Base-by-base conservation (phyloP, 768 basidiomycete species). In the Kwoniella sp. region DNA sequence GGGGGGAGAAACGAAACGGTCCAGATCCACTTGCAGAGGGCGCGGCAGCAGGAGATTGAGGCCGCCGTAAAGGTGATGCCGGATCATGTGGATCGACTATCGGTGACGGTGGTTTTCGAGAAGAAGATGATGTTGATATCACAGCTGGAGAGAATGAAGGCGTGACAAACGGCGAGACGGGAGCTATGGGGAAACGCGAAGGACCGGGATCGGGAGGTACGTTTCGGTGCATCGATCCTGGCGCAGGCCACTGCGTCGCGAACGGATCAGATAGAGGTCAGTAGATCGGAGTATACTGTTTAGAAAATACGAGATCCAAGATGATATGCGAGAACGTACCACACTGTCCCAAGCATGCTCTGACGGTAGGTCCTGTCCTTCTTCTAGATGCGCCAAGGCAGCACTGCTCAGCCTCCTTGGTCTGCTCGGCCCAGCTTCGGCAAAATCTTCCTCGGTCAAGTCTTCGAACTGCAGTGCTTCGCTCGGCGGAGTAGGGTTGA, bases 331-430 rank as follows among this genome's bases (percentile, higher is more conserved):
- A 17, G 17, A 13, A 75, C 74, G 60, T 57, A 76, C 74, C 15
- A 77, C 75, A 68, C 75, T 77, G 48, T 77, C 73, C 73, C 73
- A 77, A 51, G 73, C 69, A 61, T 67, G 69, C 28, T 73, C 74
- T 8, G 37, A 41, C 4, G 61, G 54, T 20, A 63, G 15, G 20
- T 68, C 69, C 0, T 34, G 28, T 3, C n/a, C 56, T 17, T 65
- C 53, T 1, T 61, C 57, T 30, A 55, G 53, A 29, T 38, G 30
- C 9, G 57, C 63, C 30, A 71, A 29, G 2, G 31, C 63, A 34
- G 60, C 29, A 23, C 41, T 47, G 34, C 61, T 66, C 29, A 58
- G 25, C 47, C 63, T 28, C 31, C 62, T 61, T 25, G 67, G 48
- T 26, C 28, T 47, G 31, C 64, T 55, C 22, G 63, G 55, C 28